phyloP scores from a whole-genome alignment of 1,284 basidiomycete genomes.

The Pseudomicrostroma phylloplanum region DNA sequence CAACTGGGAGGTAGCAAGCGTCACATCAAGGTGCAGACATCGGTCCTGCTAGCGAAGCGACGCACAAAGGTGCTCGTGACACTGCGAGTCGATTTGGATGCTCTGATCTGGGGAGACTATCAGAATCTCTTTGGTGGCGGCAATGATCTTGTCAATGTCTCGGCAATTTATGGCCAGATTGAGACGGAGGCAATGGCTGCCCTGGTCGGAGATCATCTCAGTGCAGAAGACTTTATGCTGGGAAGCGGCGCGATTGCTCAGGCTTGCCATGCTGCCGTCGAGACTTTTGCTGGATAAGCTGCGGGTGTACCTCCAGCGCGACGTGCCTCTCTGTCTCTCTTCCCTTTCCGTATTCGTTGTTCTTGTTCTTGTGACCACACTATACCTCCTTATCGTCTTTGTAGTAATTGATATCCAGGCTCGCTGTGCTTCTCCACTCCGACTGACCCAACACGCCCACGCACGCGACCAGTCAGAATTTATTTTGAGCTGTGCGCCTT shows the following conservation, averaged over 20 bases:
- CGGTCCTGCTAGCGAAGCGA: background rate
- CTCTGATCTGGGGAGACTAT: conserved; percentile 1
- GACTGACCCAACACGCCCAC: no score
- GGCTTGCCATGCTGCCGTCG: background rate
- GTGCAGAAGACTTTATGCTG: conserved; percentile 1
- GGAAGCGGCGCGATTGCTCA: background rate
- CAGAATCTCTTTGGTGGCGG: background rate
- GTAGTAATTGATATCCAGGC: no score
- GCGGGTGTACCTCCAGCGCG: no score
- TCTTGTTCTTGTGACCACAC: no score
- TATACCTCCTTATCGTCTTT: no score
- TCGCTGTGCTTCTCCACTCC: no score
- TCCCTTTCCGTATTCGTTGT: no score
- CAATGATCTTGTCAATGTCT: background rate
- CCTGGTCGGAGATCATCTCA: background rate
- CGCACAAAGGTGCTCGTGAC: background rate
- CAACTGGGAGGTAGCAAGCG: background rate
- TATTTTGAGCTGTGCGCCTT: no score
- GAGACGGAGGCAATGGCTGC: background rate
- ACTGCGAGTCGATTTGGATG: background rate
- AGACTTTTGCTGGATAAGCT: no score
- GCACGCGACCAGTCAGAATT: no score
- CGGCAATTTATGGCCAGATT: background rate
- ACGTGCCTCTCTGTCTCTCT: no score
- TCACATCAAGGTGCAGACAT: background rate